Base-by-base conservation (phyloP, 768 basidiomycete genomes). In the Russula dissimulans region DNA sequence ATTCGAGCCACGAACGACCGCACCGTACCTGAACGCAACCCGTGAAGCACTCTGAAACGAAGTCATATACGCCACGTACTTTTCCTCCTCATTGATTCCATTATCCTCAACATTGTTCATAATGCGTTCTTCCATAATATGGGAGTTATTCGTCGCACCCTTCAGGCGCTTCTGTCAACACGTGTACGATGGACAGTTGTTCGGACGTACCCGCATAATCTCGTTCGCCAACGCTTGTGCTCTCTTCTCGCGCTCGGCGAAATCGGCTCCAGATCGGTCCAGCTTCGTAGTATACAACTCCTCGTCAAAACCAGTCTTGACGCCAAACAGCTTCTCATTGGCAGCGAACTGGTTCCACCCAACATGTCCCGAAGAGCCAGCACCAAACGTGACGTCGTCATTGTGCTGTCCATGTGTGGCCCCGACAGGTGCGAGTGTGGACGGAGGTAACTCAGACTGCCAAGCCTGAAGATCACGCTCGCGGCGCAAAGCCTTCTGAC, bases 231-330 rank as follows among this genome's bases (percentile, higher is more conserved):
- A 81, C 65, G 81, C 82, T 69, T 86, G 87, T 5, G 97, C 97
- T 71, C 87, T 84, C 63, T 84, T 81, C 72, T 97, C 95, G 62
- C 84, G 81, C 74, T 93, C 90, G 74, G 87, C 90, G 72, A 80
- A 99, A 72, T 95, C 94, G 22, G 87, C 81, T 7, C 83, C 87
- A 56, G 75, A 81, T 64, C 90, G 83, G 70, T 98, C 91, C 47
- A 99, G 78, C 74, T 85, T 92, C 17, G 95, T 98, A 11, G 97
- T 98, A 72, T 99, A 99, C 38, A 85, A 70, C 59, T 95, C 90
- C 75, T 99, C 97, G 68, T 95, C 87, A 72, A 91, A 99, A 66
- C 82, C 83, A 9, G 93, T 92, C 68, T 79, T 92, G 63, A 95
- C 85, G 26, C 97, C 97, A 69, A 97, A 98, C 57, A 91, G 78